phyloP scores from a whole-genome alignment of 129 eudicot genomes.

The Cynara cardunculus region DNA sequence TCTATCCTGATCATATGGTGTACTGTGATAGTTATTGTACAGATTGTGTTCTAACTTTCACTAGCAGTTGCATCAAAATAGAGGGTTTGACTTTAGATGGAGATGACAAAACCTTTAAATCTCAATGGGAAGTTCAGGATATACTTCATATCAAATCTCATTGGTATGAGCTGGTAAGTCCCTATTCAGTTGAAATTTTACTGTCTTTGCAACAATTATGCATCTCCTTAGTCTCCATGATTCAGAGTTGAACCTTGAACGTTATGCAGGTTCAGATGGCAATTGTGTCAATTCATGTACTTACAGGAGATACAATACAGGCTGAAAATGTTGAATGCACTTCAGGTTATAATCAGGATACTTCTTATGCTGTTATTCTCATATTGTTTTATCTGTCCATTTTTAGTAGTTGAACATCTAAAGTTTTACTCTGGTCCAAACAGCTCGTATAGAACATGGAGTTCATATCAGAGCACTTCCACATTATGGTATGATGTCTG shows the following conservation, averaged over 20 bases:
- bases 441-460: not conserved
- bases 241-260: slow-evolving; percentile 9
- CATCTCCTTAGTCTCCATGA: not conserved
- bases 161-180: slow-evolving; percentile 55
- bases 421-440: not conserved
- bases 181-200: not conserved
- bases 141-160: slow-evolving; percentile 53
- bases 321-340: slow-evolving; percentile 24
- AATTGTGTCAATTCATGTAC: slow-evolving; percentile 39
- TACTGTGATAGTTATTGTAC: slow-evolving; percentile 41
- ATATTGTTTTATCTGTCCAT: not conserved
- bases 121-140: slow-evolving; percentile 60
- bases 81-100: slow-evolving; percentile 34
- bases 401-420: not conserved
- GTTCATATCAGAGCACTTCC: not conserved
- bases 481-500: not conserved
- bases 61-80: slow-evolving; percentile 40
- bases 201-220: not conserved
- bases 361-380: not conserved
- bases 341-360: slow-evolving; percentile 44
- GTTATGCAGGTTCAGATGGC: slow-evolving; percentile 49
- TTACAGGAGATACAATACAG: slow-evolving; percentile 33
- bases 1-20: slow-evolving; percentile 62
- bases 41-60: slow-evolving; percentile 47
- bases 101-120: slow-evolving; percentile 28